Conservation (phyloP, 2,329 filamentous ascomycete genomes). For the Tolypocladium ophioglossoides region DNA sequence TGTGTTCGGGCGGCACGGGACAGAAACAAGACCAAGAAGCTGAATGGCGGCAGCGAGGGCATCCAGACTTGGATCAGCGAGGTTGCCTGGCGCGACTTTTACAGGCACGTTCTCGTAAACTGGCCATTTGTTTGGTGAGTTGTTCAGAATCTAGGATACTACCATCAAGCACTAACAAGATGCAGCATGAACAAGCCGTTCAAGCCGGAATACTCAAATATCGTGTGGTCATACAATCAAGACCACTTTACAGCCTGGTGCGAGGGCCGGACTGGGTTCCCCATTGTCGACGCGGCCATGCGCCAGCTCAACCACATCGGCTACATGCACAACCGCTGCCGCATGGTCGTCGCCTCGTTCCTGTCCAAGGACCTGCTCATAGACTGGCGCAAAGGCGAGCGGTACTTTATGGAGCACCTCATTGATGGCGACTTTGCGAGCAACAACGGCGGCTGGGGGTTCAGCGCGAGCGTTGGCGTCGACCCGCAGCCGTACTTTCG, state of each 20-base stretch:
- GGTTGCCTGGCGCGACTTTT: slow-evolving; percentile 80
- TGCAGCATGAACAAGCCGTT: slow-evolving; percentile 47
- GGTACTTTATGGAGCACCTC: slow-evolving; percentile 71
- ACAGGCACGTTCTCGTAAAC: slow-evolving; percentile 72
- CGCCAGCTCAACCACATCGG: slow-evolving; percentile 57
- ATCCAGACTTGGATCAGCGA: slow-evolving; percentile 70
- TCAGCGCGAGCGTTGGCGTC: slow-evolving; percentile 56
- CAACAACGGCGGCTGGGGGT: slow-evolving; percentile 57
- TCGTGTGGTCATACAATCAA: slow-evolving; percentile 69
- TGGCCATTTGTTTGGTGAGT: slow-evolving; percentile 73
- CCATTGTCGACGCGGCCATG: slow-evolving; percentile 82
- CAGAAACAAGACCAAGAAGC: slow-evolving; percentile 49
- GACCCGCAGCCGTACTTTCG: slow-evolving; percentile 86
- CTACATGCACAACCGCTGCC: slow-evolving; percentile 78
- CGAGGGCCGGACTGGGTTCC: slow-evolving; percentile 64
- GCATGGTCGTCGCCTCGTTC: slow-evolving; percentile 78
- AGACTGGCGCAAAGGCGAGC: slow-evolving; percentile 76
- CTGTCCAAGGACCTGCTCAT: slow-evolving; percentile 69
- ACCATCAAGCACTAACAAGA: not conserved
- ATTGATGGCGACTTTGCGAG: slow-evolving; percentile 73
- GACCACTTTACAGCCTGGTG: slow-evolving; percentile 65
- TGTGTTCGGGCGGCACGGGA: slow-evolving; percentile 53
- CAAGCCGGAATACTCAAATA: slow-evolving; percentile 76
- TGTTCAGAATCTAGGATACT: not conserved
- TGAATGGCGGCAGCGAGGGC: slow-evolving; percentile 56